Base-by-base conservation (phyloP, 257 asterid genomes). In the Fraxinus cuspidata region DNA sequence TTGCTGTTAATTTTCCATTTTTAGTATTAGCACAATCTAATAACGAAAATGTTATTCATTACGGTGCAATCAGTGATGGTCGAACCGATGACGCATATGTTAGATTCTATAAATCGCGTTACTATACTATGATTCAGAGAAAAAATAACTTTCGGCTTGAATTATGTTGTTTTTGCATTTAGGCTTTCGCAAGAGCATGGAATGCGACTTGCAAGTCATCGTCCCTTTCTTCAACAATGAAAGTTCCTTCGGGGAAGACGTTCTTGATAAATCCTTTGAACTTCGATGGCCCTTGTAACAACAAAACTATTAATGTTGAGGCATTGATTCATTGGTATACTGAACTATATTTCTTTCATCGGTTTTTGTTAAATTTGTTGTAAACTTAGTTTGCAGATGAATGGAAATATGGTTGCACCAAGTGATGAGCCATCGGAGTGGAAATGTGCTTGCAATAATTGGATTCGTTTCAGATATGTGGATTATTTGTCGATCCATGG, bases 141-240 rank as follows among this genome's bases (percentile, higher is more conserved):
- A 16, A 18, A 15, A 5, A 51, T 32, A 51, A 5, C 7, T 64
- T 32, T 44, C 8, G n/a, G 0, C n/a, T 51, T 51, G 7, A 15
- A 51, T 51, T 15, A 13, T 12, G 13, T 44, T 44, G 53, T 10
- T 15, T 15, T 15, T 44, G 0, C 13, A 12, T 44, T 44, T 42
- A 84, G 91, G 91, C 88, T 13, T 87, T 89, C 70, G 70, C 16
- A 19, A 34, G 44, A 75, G 86, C 88, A 71, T 89, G 93, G 93
- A 11, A 71, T 58, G 78, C 74, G 19, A 58, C 84, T 18, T 89
- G 93, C 37, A 66, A 70, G 11, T 75, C 84, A 2, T 53, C 74
- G 0, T 25, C 66, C 32, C 37, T 80, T 3, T 49, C 75, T 12
- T 70, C 86, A 2, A 73, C 75, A 0, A 80, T 87, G 89, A 56